Evolutionary conservation across 2,329 filamentous ascomycete species (phyloP).

Genomic region (Aspergillus floridensis): DNA sequence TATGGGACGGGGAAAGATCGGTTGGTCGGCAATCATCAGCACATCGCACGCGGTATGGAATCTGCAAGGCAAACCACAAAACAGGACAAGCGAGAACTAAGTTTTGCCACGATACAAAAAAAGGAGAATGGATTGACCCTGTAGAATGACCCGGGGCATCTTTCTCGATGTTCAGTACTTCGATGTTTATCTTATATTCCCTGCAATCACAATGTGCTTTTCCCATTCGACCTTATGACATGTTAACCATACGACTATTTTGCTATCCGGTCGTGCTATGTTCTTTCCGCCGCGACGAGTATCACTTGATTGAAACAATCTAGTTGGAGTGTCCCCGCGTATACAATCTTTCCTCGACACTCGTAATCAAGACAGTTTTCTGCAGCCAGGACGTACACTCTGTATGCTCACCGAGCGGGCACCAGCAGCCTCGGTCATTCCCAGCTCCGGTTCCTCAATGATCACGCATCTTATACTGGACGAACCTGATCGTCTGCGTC

Average conservation of each 20-base stretch:
- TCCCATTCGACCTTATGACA: not conserved
- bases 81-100: conserved; percentile 1
- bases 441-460: too few species aligned
- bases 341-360: too few species aligned
- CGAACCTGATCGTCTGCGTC: too few species aligned
- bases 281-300: too few species aligned
- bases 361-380: too few species aligned
- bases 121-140: not conserved
- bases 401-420: too few species aligned
- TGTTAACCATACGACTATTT: not conserved
- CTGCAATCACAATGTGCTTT: not conserved
- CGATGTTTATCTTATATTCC: not conserved
- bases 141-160: not conserved
- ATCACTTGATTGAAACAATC: too few species aligned
- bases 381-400: too few species aligned
- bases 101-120: not conserved
- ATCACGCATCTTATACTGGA: too few species aligned
- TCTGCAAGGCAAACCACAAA: not conserved
- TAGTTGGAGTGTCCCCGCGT: too few species aligned
- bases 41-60: not conserved
- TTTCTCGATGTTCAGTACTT: not conserved
- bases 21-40: not conserved
- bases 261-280: too few species aligned
- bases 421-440: too few species aligned
- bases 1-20: conserved; percentile 8